Conservation (phyloP, 805 yeast genomes). For the Kodamaea kaohsiungensis region DNA sequence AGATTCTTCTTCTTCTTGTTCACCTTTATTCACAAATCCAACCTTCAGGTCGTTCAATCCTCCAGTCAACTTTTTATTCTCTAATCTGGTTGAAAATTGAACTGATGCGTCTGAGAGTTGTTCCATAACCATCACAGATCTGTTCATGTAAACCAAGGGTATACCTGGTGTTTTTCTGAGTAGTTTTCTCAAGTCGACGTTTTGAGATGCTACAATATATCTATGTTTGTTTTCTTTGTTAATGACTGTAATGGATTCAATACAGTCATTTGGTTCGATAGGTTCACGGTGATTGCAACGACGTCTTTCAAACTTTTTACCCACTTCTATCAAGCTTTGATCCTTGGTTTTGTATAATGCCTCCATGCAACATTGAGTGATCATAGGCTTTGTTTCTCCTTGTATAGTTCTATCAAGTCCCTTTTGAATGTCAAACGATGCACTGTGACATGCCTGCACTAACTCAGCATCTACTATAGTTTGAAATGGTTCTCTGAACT, state of each 20-base stretch:
- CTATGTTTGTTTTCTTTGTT: conserved; percentile 86
- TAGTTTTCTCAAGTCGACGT: conserved; percentile 63
- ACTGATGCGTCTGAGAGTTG: conserved; percentile 76
- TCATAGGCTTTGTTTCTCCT: conserved; percentile 82
- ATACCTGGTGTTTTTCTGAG: conserved; percentile 84
- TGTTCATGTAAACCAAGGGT: conserved; percentile 81
- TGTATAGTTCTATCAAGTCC: conserved; percentile 82
- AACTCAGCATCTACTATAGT: conserved; percentile 82
- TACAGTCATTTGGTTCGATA: conserved; percentile 71
- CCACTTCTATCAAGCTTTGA: conserved; percentile 76
- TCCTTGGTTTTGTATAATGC: conserved; percentile 71
- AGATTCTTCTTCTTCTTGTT: conserved; percentile 14
- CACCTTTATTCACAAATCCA: conserved; percentile 36
- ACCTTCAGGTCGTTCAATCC: conserved; percentile 75
- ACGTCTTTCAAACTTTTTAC: conserved; percentile 85
- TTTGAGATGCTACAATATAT: conserved; percentile 85
- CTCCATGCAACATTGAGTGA: conserved; percentile 94
- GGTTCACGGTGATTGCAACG: conserved; percentile 83
- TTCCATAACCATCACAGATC: conserved; percentile 96
- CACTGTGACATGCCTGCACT: conserved; percentile 61
- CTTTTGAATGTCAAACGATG: conserved; percentile 77
- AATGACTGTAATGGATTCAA: conserved; percentile 64
- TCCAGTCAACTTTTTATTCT: conserved; percentile 64
- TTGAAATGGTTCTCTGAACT: conserved; percentile 93
- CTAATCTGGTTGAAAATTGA: conserved; percentile 44